Base-by-base conservation (phyloP, 1,139 yeast species). In the Martiniozyma asiatica region DNA sequence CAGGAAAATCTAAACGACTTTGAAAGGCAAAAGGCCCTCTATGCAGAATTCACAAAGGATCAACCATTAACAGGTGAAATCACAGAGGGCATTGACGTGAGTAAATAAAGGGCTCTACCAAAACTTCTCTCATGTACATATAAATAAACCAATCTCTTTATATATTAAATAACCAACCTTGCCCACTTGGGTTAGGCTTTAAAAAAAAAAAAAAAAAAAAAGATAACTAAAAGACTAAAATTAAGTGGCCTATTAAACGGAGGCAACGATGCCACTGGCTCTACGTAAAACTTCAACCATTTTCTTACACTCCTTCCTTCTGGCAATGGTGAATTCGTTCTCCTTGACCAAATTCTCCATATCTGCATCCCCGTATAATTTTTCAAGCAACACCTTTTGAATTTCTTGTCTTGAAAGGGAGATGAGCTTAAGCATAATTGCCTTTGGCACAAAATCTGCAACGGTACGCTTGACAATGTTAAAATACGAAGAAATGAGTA, bases 381-480 rank as follows among this genome's bases (percentile, higher is more conserved):
- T 82, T 57, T 82, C 94, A 43, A 89, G 66, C 45, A 89, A 66
- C 44, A 82, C 93, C 51, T 77, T 81, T 59, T 89, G 98, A 48
- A 89, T 80, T 42, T 81, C 92, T 36, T 74, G 79, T 59, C 82
- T 84, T 24, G 94, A 79, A 47, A 66, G 68, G 40, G 76, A 75
- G 49, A 89, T 89, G 51, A 89, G 69, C 57, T 89, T 89, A 50
- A 87, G 66, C 93, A 87, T 84, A 39, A 89, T 71, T 4, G 97
- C 94, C 60, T 89, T 89, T 41, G 98, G 98, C 41, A 89, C 78
- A 52, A 87, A 61, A 56, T 89, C 98, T 11, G 92, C 78, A 43
- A 89, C 81, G 1, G 97, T 84, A 53, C 94, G 73, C 61, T 87
- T 85, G 34, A 89, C 97, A 53, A 89, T 89, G 50, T 73, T 73